phyloP scores from a whole-genome alignment of 73 alveolate genomes.

The Paramecium tetraurelia region DNA sequence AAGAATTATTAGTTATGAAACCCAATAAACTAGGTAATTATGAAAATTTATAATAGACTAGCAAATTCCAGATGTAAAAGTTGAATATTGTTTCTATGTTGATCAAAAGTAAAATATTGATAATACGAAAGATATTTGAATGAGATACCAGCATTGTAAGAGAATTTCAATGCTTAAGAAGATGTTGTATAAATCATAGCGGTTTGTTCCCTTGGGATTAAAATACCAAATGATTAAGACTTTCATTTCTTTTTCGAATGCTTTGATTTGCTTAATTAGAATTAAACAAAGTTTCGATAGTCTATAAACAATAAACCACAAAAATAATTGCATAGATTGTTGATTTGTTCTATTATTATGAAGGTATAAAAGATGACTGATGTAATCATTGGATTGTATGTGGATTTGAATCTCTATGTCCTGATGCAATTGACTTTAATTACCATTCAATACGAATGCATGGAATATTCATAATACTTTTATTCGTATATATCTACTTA shows the following conservation, averaged over 20 bases:
- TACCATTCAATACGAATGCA: background rate
- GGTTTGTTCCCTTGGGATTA: background rate
- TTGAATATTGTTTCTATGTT: background rate
- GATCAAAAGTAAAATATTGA: background rate
- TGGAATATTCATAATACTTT: background rate
- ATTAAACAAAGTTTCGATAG: background rate
- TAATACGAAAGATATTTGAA: background rate
- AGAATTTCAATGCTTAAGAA: background rate
- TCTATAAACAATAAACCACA: background rate
- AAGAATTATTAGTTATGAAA: conserved; percentile 5
- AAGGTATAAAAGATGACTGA: background rate
- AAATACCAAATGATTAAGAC: conserved; percentile 14
- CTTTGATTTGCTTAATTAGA: background rate
- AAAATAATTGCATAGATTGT: background rate
- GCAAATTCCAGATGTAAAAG: background rate
- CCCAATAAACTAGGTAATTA: background rate
- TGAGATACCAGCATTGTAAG: background rate
- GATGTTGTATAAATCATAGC: background rate
- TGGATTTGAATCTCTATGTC: background rate
- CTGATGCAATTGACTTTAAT: background rate
- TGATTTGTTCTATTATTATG: background rate
- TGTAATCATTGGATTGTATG: background rate
- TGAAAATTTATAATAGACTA: background rate
- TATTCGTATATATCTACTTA: background rate
- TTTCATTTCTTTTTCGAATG: conserved; percentile 13